These are phyloP conservation scores for Rhizophagus clarus DNA, from an alignment of 192 early-diverging fungal species.

Conservation along the genomic window DNA sequence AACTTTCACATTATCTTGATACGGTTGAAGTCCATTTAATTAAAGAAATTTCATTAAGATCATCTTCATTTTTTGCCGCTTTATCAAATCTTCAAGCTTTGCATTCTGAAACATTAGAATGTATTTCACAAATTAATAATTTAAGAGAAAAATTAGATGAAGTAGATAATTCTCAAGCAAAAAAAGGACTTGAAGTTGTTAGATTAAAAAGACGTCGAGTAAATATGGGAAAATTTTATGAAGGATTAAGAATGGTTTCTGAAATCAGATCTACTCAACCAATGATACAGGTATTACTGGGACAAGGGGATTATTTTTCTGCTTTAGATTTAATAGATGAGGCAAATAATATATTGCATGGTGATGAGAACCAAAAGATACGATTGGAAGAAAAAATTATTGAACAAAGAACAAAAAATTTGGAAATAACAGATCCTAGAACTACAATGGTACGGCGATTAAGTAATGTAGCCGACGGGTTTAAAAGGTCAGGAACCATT, in stretches of 20 bases:
- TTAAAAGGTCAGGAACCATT: slow-evolving; percentile 39
- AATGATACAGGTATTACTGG: slow-evolving; percentile 80
- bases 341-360: slow-evolving; percentile 60
- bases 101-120: slow-evolving; percentile 88
- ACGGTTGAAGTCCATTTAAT: slow-evolving; percentile 93
- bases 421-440: slow-evolving; percentile 43
- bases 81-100: slow-evolving; percentile 90
- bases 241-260: slow-evolving; percentile 70
- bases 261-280: slow-evolving; percentile 79
- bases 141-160: slow-evolving; percentile 70
- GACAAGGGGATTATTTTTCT: slow-evolving; percentile 82
- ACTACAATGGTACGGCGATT: slow-evolving; percentile 20
- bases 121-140: slow-evolving; percentile 84
- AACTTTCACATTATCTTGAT: slow-evolving; percentile 88
- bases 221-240: slow-evolving; percentile 71
- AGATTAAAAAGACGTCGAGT: slow-evolving; percentile 71
- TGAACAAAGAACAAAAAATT: slow-evolving; percentile 36
- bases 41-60: slow-evolving; percentile 91
- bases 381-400: slow-evolving; percentile 39
- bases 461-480: slow-evolving; percentile 29
- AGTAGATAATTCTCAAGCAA: slow-evolving; percentile 64
- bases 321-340: slow-evolving; percentile 91
- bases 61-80: slow-evolving; percentile 95
- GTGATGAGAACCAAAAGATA: slow-evolving; percentile 44
- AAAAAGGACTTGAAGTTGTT: slow-evolving; percentile 84